Evolutionary conservation across 345 rosid species (phyloP).

Genomic region (Citrus medica): DNA sequence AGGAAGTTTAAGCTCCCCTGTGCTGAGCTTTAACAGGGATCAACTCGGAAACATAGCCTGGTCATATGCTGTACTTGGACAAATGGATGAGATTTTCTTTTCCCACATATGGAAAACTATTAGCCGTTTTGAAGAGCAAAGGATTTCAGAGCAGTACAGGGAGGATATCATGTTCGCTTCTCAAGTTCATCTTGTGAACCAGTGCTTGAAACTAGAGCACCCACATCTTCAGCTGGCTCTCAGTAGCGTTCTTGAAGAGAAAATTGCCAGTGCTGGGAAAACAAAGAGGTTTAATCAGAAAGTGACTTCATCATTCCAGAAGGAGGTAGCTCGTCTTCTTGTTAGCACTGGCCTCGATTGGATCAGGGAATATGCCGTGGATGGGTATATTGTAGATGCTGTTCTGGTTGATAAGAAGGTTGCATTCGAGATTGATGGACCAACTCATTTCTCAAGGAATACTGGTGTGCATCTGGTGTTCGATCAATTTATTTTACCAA

Average conservation of each 20-base stretch:
- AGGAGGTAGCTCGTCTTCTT: slow-evolving; percentile 83
- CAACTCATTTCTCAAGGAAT: slow-evolving; percentile 92
- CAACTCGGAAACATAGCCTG: slow-evolving; percentile 94
- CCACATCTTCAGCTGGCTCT: slow-evolving; percentile 74
- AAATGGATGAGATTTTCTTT: slow-evolving; percentile 62
- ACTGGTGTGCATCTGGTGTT: slow-evolving; percentile 39
- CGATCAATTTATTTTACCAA: neutral
- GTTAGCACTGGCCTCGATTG: slow-evolving; percentile 86
- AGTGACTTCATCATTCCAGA: slow-evolving; percentile 82
- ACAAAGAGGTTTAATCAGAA: slow-evolving; percentile 85
- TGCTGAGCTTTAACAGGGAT: slow-evolving; percentile 65
- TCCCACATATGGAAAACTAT: slow-evolving; percentile 60
- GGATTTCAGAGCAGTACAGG: slow-evolving; percentile 82
- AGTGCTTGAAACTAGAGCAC: slow-evolving; percentile 76
- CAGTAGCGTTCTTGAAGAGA: slow-evolving; percentile 52
- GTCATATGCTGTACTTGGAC: slow-evolving; percentile 93
- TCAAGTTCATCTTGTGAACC: slow-evolving; percentile 80
- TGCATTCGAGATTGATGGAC: slow-evolving; percentile 93
- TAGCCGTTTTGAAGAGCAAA: slow-evolving; percentile 60
- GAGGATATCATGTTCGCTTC: slow-evolving; percentile 92
- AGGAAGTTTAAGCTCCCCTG: slow-evolving; percentile 31
- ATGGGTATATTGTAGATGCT: slow-evolving; percentile 82
- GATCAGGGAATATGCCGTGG: slow-evolving; percentile 65
- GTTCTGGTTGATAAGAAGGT: slow-evolving; percentile 72
- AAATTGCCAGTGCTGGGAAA: slow-evolving; percentile 62